Evolutionary conservation across 129 eudicot genomes (phyloP), one percentile per base, ranked within the genome.

Genomic region (Flaveria sonorensis): DNA sequence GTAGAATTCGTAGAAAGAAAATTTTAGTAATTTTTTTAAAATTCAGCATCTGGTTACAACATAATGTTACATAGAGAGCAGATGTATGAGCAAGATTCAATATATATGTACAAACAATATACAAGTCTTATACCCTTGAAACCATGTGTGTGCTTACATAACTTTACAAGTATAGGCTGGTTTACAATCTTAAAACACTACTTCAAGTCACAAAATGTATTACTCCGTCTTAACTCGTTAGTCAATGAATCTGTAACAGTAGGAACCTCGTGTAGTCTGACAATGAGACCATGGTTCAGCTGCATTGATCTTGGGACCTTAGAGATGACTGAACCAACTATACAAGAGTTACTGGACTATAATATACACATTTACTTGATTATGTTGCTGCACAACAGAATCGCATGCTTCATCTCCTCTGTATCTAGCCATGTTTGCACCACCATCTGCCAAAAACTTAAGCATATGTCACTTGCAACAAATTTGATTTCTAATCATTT

Each of bases 381-480:
- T 74, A 84, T 78, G 45, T 88, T 84, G 68, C 88, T 84, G 85
- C 98, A 90, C 26, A 82, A 77, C 61, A 85, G 70, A 62, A 93
- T 88, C 7, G 90, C 96, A 74, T 87, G 84, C 75, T 88, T 93
- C 85, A 93, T 74, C 75, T 90, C 93, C 76, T 93, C 97, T 79
- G 87, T 84, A 57, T 77, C 77, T 88, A 93, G 72, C 14, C 88
- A 81, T 18, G 96, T 83, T 42, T 85, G 79, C 78, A 93, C 96
- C 47, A 90, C 79, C 80, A 93, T 89, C 98, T 93, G 87, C 43
- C 55, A 71, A 79, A 87, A 57, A 55, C 18, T 45, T 74, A n/a
- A 13, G 55, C 7, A 13, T 36, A 36, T 5, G 8, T 36, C 40
- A 36, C 40, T 4, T 36, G 7, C 40, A 36, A 36, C 40, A 36